A percentile compares a stretch with the other conserved stretches of the same genome.
Conservation (phyloP, 1,139 yeast genomes). For the Meyerozyma sp. region DNA sequence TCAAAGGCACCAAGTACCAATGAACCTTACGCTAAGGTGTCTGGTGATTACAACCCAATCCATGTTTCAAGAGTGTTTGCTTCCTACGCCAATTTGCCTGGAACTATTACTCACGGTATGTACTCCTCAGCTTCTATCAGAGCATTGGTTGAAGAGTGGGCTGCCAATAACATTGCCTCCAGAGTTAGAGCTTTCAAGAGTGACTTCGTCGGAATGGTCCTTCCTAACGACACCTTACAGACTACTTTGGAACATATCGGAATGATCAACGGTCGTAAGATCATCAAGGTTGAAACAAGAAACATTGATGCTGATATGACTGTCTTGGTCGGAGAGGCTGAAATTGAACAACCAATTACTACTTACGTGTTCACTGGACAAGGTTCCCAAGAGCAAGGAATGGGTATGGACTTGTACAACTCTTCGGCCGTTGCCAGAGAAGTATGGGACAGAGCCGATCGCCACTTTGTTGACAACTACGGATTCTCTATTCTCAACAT, state of each 20-base stretch:
- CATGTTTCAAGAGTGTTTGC: slow-evolving; percentile 97
- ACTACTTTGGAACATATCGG: slow-evolving; percentile 94
- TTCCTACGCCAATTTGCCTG: slow-evolving; percentile 87
- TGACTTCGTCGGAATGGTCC: slow-evolving; percentile 91
- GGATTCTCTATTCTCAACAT: slow-evolving; percentile 96
- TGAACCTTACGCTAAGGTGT: slow-evolving; percentile 94
- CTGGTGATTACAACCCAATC: slow-evolving; percentile 98
- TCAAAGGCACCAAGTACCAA: slow-evolving; percentile 81
- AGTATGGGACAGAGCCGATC: slow-evolving; percentile 98
- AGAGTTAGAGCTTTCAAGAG: slow-evolving; percentile 95
- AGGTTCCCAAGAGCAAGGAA: slow-evolving; percentile 99
- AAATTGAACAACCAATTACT: slow-evolving; percentile 95
- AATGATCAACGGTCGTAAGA: slow-evolving; percentile 98
- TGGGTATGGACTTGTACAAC: slow-evolving; percentile 98
- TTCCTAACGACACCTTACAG: slow-evolving; percentile 87
- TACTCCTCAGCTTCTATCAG: slow-evolving; percentile 94
- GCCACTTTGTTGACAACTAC: slow-evolving; percentile 85
- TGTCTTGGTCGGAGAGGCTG: slow-evolving; percentile 93
- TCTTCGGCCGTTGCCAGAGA: slow-evolving; percentile 87
- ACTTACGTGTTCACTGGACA: slow-evolving; percentile 98
- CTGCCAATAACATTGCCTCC: slow-evolving; percentile 93
- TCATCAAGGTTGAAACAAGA: slow-evolving; percentile 84
- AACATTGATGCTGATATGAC: slow-evolving; percentile 71
- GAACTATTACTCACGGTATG: slow-evolving; percentile 99
- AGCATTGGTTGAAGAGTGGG: slow-evolving; percentile 95